Base-by-base conservation (phyloP, 371 early-diverging fungal genomes). In the Zancudomyces culisetae region DNA sequence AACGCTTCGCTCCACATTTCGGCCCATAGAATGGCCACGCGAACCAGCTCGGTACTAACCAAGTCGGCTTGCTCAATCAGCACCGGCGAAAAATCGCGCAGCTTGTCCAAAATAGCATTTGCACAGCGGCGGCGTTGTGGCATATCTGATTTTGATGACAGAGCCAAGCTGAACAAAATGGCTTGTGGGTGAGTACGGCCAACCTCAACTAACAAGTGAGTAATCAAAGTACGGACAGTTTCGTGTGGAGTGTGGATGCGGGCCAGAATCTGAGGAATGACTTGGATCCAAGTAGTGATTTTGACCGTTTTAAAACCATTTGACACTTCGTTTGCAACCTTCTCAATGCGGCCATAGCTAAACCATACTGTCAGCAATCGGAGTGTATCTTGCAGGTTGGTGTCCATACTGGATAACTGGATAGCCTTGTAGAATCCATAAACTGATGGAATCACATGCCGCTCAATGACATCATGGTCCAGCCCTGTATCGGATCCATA, bases 1-100 rank as follows among this genome's bases (percentile, higher is more conserved):
- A 98, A 64, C 1, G 91, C 91, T 58, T 96, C 92, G 51, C 85
- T 83, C 97, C 98, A 98, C 89, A 90, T 83, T 70, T 98, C 98
- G 51, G 90, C 89, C 89, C 93, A 91, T 30, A 94, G 61, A 51
- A 95, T 87, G 18, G 98, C 91, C 15, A 93, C 90, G 23, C 97
- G 83, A 57, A 96, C 93, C 18, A 98, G 80, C 55, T 98, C 98
- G 59, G 90, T 85, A 63, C 90, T 87, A 39, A 98, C 96, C 45
- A 96, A 68, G 23, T 92, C 66, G 1, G 94, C 93, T 70, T 83
- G 92, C 52, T 92, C 91, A 3, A 98, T 94, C 27, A 98, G 70
- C 6, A 67, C 61, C 4, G 89, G 77, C 52, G 80, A 78, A 61
- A 90, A 83, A 41, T 80, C 70, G 10, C 87, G 68, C 80, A 98